Percentiles rank a stretch among this genome's conserved stretches.
phyloP scores from a whole-genome alignment of 164 flowering plant species.

The Berberis thunbergii region DNA sequence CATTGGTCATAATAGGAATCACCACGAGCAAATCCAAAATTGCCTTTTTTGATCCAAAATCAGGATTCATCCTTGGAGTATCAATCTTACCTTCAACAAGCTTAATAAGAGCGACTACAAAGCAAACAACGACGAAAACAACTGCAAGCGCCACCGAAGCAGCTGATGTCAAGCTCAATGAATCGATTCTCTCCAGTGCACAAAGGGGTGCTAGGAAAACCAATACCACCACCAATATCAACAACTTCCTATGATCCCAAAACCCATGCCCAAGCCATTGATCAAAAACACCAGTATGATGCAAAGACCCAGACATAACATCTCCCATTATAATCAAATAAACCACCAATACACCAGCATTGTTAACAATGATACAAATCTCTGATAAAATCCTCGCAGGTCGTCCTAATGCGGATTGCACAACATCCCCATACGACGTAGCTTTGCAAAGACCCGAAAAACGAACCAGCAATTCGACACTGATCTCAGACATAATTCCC shows the following conservation, averaged over 20 bases:
- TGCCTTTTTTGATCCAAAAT: conserved; percentile 66
- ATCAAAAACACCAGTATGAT: conserved; percentile 82
- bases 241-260: conserved; percentile 78
- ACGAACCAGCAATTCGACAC: conserved; percentile 70
- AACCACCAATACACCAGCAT: conserved; percentile 88
- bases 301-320: conserved; percentile 81
- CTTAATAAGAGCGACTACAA: conserved; percentile 56
- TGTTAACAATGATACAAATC: conserved; percentile 78
- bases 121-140: conserved; percentile 70
- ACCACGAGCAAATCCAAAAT: conserved; percentile 87
- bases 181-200: conserved; percentile 74
- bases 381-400: conserved; percentile 61
- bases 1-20: conserved; percentile 91
- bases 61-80: conserved; percentile 68
- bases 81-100: conserved; percentile 67
- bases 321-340: conserved; percentile 97
- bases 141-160: conserved; percentile 93
- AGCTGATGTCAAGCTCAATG: conserved; percentile 86
- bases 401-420: conserved; percentile 63
- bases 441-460: conserved; percentile 61
- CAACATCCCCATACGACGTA: conserved; percentile 78
- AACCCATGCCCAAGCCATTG: conserved; percentile 77
- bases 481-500: conserved; percentile 77
- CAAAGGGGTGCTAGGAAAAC: conserved; percentile 83
- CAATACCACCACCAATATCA: conserved; percentile 59